A percentile compares a stretch with the other conserved stretches of the same genome.
Evolutionary conservation across 1,139 yeast genomes (phyloP).

Genomic region (Yamadazyma trypodendri): DNA sequence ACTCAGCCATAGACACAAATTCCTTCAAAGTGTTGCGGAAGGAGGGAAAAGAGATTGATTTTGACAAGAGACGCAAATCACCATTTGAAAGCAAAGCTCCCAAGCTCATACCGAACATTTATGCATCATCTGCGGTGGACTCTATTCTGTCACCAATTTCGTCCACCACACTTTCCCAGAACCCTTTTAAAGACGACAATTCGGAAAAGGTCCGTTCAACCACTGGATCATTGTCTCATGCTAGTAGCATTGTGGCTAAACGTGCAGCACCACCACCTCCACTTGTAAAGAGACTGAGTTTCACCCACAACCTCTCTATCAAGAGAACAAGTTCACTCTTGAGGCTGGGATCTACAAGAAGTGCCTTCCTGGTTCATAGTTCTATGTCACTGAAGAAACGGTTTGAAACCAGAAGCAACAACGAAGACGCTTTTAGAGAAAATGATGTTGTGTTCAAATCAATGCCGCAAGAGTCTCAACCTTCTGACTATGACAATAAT

Average conservation of each 20-base stretch:
- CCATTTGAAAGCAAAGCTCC: conserved; percentile 58
- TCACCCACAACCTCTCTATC: conserved; percentile 9
- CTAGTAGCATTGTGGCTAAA: conserved; percentile 50
- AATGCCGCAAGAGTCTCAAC: conserved; percentile 44
- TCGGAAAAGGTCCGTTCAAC: neutral
- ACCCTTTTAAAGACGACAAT: conserved; percentile 29
- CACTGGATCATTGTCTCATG: neutral
- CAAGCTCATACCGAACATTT: conserved; percentile 42
- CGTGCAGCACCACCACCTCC: conserved; percentile 81
- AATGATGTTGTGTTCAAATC: conserved; percentile 69
- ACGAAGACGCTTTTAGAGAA: conserved; percentile 58
- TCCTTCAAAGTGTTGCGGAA: conserved; percentile 64
- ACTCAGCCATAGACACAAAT: conserved; percentile 1
- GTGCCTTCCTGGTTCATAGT: conserved; percentile 9
- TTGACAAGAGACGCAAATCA: conserved; percentile 75
- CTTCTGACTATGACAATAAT: conserved; percentile 33
- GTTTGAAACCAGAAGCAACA: conserved; percentile 16
- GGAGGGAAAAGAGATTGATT: conserved; percentile 71
- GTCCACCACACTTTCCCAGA: conserved; percentile 36
- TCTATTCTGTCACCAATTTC: conserved; percentile 35
- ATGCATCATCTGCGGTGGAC: conserved; percentile 41
- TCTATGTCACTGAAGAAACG: conserved; percentile 17
- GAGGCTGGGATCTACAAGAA: conserved; percentile 11
- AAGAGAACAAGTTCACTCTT: conserved; percentile 12
- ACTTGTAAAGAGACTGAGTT: conserved; percentile 15